Percentiles rank a stretch among this genome's conserved stretches.
Evolutionary conservation across 805 yeast genomes (phyloP).

Genomic region (Saccharomycopsis capsularis): DNA sequence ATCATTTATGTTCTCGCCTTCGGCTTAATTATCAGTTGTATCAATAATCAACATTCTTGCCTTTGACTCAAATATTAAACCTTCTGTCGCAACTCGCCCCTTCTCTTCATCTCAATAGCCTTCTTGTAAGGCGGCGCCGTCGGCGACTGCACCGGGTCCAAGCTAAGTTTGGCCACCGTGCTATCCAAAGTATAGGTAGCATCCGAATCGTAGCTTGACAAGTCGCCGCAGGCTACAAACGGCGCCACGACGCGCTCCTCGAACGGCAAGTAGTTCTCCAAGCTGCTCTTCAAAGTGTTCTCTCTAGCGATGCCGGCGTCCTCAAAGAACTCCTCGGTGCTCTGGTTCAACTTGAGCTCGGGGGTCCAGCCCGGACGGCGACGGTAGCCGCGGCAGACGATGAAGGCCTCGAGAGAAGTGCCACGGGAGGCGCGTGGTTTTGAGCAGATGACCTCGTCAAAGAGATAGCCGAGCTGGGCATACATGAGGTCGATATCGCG

Average conservation of each 20-base stretch:
- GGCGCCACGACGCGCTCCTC: conserved; percentile 79
- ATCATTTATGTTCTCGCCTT: too few species aligned
- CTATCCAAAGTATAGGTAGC: conserved; percentile 64
- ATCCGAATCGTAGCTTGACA: conserved; percentile 84
- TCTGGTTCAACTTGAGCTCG: conserved; percentile 41
- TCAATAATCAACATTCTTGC: too few species aligned
- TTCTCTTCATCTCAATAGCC: conserved; percentile 81
- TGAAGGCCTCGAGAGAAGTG: conserved; percentile 86
- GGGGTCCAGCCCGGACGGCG: conserved; percentile 88
- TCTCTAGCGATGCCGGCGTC: conserved; percentile 48
- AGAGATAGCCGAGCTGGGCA: conserved; percentile 82
- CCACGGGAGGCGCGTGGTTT: conserved; percentile 95
- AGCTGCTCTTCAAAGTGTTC: conserved; percentile 32
- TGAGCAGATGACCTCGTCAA: conserved; percentile 86
- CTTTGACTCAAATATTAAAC: not conserved
- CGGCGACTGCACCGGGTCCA: conserved; percentile 93
- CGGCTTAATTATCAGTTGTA: too few species aligned
- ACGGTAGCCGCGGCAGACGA: conserved; percentile 82
- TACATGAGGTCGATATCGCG: conserved; percentile 90
- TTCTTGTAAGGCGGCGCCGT: conserved; percentile 95
- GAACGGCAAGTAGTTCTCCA: conserved; percentile 37
- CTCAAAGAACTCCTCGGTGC: conserved; percentile 80
- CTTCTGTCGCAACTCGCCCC: conserved; percentile 43
- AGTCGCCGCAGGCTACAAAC: conserved; percentile 94
- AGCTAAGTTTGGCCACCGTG: conserved; percentile 33